These are phyloP conservation scores for Apophysomyces elegans DNA, from an alignment of 371 early-diverging fungal genomes.

Conservation along the genomic window DNA sequence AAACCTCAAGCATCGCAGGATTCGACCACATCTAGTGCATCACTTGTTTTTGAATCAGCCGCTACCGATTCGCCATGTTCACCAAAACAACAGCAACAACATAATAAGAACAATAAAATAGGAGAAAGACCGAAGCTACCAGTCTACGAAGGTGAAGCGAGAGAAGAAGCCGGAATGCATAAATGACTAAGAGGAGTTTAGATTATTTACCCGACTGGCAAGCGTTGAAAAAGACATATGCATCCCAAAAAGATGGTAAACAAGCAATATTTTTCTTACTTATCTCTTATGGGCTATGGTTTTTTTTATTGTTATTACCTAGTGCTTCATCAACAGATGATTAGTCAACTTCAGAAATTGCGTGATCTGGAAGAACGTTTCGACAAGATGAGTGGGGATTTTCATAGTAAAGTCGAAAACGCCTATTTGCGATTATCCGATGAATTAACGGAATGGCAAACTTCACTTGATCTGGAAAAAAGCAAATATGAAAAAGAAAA, in stretches of 20 bases:
- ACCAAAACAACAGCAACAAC: conserved; percentile 6
- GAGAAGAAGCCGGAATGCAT: background rate
- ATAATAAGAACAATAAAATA: no score
- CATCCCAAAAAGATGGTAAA: conserved; percentile 33
- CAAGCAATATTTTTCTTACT: no score
- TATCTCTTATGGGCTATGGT: background rate
- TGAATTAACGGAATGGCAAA: conserved; percentile 27
- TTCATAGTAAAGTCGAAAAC: conserved; percentile 30
- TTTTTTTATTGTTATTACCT: background rate
- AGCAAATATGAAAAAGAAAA: conserved; percentile 34
- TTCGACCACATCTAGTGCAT: conserved; percentile 23
- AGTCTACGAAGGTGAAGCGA: conserved; percentile 26
- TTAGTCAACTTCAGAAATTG: conserved; percentile 28
- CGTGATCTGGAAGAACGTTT: conserved; percentile 32
- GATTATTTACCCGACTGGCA: conserved; percentile 29
- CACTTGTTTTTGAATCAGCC: conserved; percentile 26
- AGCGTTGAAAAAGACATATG: conserved; percentile 26
- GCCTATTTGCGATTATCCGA: conserved; percentile 26
- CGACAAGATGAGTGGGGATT: conserved; percentile 28
- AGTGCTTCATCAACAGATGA: conserved; percentile 30
- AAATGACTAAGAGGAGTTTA: conserved; percentile 1
- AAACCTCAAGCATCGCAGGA: conserved; percentile 16
- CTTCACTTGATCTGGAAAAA: conserved; percentile 21
- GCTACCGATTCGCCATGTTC: conserved; percentile 8
- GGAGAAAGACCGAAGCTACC: conserved; percentile 19